phyloP scores from a whole-genome alignment of 2,329 filamentous ascomycete genomes.

The Gaeumannomyces sp. region DNA sequence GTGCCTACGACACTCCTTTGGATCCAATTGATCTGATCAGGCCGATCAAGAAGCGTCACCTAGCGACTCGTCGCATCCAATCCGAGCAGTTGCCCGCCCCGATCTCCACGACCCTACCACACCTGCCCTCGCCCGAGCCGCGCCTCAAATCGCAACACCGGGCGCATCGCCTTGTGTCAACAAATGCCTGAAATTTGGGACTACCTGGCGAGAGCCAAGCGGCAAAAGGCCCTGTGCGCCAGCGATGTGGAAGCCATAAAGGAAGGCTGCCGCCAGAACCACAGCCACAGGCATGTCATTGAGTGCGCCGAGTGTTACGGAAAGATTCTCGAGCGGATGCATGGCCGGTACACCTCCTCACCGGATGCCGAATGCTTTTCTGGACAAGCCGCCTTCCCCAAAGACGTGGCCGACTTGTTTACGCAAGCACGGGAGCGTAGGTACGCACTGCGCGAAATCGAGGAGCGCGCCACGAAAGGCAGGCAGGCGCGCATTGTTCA shows the following conservation, averaged over 20 bases:
- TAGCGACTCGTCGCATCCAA: background rate
- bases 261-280: constrained; percentile 34
- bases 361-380: constrained; percentile 45
- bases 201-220: constrained; percentile 15
- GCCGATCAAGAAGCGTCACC: background rate
- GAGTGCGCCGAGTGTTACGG: constrained; percentile 44
- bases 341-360: constrained; percentile 31
- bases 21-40: background rate
- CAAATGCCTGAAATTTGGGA: constrained; percentile 21
- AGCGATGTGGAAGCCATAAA: constrained; percentile 37
- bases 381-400: constrained; percentile 39
- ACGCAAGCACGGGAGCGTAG: constrained; percentile 32
- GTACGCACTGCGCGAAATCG: constrained; percentile 29
- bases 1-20: background rate
- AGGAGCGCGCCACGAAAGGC: constrained; percentile 43
- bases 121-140: background rate
- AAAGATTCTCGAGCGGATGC: constrained; percentile 39
- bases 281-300: constrained; percentile 34
- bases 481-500: constrained; percentile 42
- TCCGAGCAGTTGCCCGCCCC: background rate
- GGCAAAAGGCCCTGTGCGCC: constrained; percentile 25
- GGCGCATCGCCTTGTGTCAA: background rate
- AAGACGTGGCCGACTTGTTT: constrained; percentile 43
- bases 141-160: constrained; percentile 1
- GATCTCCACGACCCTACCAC: background rate